phyloP scores from a whole-genome alignment of 257 asterid genomes.

The Pogostemon cablin region DNA sequence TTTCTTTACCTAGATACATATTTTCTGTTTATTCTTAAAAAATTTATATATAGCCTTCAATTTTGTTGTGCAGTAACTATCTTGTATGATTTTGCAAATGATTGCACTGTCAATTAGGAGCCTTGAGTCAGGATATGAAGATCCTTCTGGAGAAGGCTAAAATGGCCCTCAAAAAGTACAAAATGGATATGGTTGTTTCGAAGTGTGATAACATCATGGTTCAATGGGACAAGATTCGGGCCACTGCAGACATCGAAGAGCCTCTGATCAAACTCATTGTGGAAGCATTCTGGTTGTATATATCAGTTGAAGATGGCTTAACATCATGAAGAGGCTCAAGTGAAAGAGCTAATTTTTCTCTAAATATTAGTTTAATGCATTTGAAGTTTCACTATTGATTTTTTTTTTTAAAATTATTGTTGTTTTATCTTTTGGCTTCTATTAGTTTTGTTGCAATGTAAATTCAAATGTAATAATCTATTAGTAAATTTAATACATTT shows the following conservation, averaged over 20 bases:
- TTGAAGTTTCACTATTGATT: too few relatives aligned
- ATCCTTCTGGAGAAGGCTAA: constrained; percentile 83
- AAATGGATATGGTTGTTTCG: constrained; percentile 90
- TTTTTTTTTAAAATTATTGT: too few relatives aligned
- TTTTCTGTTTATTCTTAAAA: not conserved
- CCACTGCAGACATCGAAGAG: constrained; percentile 68
- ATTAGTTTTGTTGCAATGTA: too few relatives aligned
- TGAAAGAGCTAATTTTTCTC: too few relatives aligned
- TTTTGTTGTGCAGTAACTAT: not conserved
- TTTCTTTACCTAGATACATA: not conserved
- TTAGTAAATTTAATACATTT: constrained; percentile 27
- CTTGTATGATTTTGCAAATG: constrained; percentile 52
- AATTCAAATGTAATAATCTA: too few relatives aligned
- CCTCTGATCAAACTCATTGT: constrained; percentile 68
- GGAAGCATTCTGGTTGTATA: constrained; percentile 73
- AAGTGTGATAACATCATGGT: constrained; percentile 58
- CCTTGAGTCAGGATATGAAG: constrained; percentile 64
- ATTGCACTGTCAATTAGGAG: constrained; percentile 61
- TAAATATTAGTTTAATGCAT: too few relatives aligned
- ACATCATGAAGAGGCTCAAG: too few relatives aligned
- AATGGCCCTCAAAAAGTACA: constrained; percentile 69
- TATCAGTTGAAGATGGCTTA: too few relatives aligned
- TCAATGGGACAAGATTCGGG: constrained; percentile 53
- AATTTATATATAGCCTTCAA: not conserved
- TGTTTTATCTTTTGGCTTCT: too few relatives aligned